Evolutionary conservation across 2,329 filamentous ascomycete species (phyloP), one percentile per base, ranked within the genome.

Genomic region (Ceratocystis alfenasii): DNA sequence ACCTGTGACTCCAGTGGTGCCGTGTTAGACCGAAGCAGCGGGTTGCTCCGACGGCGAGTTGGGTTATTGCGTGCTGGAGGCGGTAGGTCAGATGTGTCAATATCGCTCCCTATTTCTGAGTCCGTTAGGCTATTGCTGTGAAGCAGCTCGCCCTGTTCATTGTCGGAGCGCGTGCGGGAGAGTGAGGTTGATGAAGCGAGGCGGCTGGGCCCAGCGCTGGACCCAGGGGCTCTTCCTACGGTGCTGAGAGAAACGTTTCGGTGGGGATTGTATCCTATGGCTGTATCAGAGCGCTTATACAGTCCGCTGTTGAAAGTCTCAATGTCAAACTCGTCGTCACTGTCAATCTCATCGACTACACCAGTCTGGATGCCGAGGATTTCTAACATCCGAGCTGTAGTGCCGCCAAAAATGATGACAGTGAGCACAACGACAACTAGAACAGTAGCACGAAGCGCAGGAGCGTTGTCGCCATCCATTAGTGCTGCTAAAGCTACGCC

Each of bases 321-420:
- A 68, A 96, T 99, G 74, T 99, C 94, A 72, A 99, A 99, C 75
- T 99, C 94, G 73, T 99, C 94, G 73, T 99, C 94, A 57, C 90
- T 96, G 74, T 99, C 94, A 57, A 95, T 89, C 74, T 99, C 94
- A 71, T 99, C 94, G 0, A 96, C 89, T 0, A 99, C 93, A 0
- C 94, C 94, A 0, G 93, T 99, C 66, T 90, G 85, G 68, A 99
- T 99, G n/a, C 91, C 89, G 17, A 97, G 78, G 65, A 99, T 99
- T 74, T 99, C 94, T 20, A 99, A 80, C 94, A 99, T 99, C 66
- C 93, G 87, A 12, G 93, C 92, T 0, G 94, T 99, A 5, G 94
- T 99, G 64, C 94, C 94, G 65, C 94, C 94, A 72, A 99, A 99
- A 69, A 99, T 97, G 76, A 99, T 99, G 71, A 99, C 94, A 0